These are phyloP conservation scores for Rhodotorula sphaerocarpa DNA, from an alignment of 768 basidiomycete species.

Conservation along the genomic window DNA sequence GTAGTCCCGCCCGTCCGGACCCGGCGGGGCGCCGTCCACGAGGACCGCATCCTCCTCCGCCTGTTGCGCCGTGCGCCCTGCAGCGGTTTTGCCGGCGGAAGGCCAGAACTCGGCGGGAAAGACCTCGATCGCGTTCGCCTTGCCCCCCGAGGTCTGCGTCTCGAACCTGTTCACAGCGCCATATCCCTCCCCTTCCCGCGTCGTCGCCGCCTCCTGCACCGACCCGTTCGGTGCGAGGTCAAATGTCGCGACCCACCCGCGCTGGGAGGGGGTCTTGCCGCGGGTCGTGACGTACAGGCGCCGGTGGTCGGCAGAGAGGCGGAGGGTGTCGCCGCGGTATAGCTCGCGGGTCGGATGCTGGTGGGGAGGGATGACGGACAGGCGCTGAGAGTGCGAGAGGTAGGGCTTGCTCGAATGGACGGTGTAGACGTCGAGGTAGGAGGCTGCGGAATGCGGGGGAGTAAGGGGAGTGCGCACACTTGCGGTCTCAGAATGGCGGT, in stretches of 20 bases:
- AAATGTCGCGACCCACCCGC: slow-evolving; percentile 37
- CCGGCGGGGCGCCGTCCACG: not conserved
- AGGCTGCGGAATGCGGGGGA: slow-evolving; percentile 13
- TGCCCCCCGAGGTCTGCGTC: slow-evolving; percentile 39
- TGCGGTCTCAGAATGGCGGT: too few relatives aligned
- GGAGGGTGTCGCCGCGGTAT: slow-evolving; percentile 41
- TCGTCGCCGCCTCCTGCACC: not conserved
- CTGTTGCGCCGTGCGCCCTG: not conserved
- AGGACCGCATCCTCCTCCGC: too few relatives aligned
- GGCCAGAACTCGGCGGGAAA: slow-evolving; percentile 16
- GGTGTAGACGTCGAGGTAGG: slow-evolving; percentile 40
- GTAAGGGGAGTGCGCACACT: not conserved
- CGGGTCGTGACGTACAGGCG: slow-evolving; percentile 40
- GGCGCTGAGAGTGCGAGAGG: slow-evolving; percentile 34
- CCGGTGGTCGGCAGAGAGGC: slow-evolving; percentile 29
- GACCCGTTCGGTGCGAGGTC: slow-evolving; percentile 16
- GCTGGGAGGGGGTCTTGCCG: slow-evolving; percentile 28
- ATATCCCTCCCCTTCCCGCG: slow-evolving; percentile 1
- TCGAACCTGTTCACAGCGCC: slow-evolving; percentile 24
- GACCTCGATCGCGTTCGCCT: slow-evolving; percentile 40
- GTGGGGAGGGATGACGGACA: slow-evolving; percentile 35
- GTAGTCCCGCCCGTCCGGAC: slow-evolving; percentile 29
- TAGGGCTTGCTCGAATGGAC: slow-evolving; percentile 9
- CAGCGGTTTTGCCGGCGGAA: not conserved
- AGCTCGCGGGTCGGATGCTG: slow-evolving; percentile 22